These are phyloP conservation scores for Termitomyces sp. DNA, from an alignment of 768 basidiomycete genomes.

Conservation along the genomic window DNA sequence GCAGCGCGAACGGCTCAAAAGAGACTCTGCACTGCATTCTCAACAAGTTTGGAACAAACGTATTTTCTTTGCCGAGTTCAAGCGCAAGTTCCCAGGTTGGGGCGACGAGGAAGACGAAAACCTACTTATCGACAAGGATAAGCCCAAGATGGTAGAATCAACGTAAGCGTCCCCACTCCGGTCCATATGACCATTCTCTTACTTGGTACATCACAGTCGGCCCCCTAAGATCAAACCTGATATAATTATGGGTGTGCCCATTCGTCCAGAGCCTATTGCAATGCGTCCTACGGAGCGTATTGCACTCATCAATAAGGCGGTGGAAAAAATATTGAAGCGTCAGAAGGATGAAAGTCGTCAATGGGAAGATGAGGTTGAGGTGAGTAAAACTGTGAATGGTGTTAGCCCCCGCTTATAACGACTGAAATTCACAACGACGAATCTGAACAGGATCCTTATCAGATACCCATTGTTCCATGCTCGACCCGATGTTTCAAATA, in stretches of 20 bases:
- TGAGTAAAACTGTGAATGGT: constrained; percentile 25
- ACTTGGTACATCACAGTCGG: background rate
- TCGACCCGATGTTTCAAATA: constrained; percentile 63
- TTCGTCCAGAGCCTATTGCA: constrained; percentile 13
- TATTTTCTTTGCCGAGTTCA: background rate
- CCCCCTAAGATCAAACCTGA: background rate
- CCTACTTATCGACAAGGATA: background rate
- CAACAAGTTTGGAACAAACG: background rate
- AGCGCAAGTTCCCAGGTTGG: background rate
- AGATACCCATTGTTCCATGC: constrained; percentile 50
- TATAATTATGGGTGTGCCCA: background rate
- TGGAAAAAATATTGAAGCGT: constrained; percentile 51
- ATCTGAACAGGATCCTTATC: constrained; percentile 56
- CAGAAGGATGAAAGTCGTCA: constrained; percentile 70
- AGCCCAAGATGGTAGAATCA: background rate
- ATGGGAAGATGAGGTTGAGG: constrained; percentile 87
- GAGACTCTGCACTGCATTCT: background rate
- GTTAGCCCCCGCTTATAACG: background rate
- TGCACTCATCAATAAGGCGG: constrained; percentile 48
- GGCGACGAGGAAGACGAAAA: background rate
- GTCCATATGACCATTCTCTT: background rate
- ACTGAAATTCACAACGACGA: background rate
- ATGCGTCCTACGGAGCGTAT: constrained; percentile 65
- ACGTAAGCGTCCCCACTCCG: background rate
- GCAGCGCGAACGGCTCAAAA: constrained; percentile 71